Evolutionary conservation across 2,329 filamentous ascomycete species (phyloP), one percentile per base, ranked within the genome.

Genomic region (Orbilia ellipsospora): DNA sequence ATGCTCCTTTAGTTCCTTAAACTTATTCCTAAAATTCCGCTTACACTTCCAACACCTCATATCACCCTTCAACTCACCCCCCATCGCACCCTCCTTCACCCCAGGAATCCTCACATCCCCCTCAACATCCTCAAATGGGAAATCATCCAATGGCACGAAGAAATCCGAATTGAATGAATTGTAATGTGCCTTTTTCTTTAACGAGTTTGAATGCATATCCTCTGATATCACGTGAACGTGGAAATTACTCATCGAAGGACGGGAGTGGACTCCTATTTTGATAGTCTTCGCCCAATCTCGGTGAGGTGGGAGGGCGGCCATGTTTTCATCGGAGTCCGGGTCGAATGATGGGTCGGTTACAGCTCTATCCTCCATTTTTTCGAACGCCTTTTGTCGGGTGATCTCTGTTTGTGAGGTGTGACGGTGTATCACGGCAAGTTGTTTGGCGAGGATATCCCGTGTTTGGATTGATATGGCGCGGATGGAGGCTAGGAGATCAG

Each of bases 221-320:
- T 88, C 85, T 45, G 91, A 92, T 69, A 98, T 83, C 31, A 98
- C 88, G 82, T 99, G 95, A 2, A 98, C 86, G 82, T 99, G 95
- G 65, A 98, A 81, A 81, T 98, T 93, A 77, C 88, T 90, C 95
- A 99, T 98, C 67, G 90, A 94, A 2, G 95, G 95, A 78, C 90
- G 88, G 2, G 92, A 91, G 83, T 99, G 95, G 6, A 97, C 87
- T 13, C 95, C 95, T 18, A 89, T 87, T 59, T 88, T 77, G 18
- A 98, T 86, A 26, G 95, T 92, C 12, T 84, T 83, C 48, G 84
- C 83, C 92, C 93, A 98, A 83, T 97, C 89, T 23, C 94, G 28
- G 23, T 63, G 59, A 15, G 64, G 64, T 1, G 72, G 72, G 8
- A 75, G 48, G 15, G 61, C 20, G 12, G 72, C 50, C 18, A 61